Base-by-base conservation (phyloP, 345 rosid species). In the Gossypium ekmanianum region DNA sequence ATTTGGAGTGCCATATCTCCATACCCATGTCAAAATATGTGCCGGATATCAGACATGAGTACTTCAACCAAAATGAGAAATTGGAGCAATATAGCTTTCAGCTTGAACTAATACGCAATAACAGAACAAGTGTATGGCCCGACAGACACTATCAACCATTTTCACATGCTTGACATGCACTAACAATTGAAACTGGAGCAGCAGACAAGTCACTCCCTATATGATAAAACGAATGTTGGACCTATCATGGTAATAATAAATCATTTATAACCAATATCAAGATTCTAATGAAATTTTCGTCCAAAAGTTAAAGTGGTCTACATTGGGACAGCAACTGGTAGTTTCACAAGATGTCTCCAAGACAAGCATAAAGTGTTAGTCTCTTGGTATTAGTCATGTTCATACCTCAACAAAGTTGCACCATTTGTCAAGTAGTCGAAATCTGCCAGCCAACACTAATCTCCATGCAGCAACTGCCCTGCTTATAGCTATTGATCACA, bases 381-480 rank as follows among this genome's bases (percentile, higher is more conserved):
- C 22, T 61, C 71, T 54, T 48, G 57, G 27, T 17, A 68, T 54
- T 14, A 72, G 45, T 27, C 57, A 45, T 83, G 91, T 96, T 39
- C 61, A 45, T 84, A 95, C 99, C 96, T 95, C 87, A 39, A 93
- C 88, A 84, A 84, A 95, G 77, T 87, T 90, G 63, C 98, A 95
- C 99, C 99, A 95, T 76, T 90, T 93, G 68, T 86, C 84, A 71
- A 93, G 94, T 79, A 95, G 82, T 51, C 98, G 88, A 83, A 95
- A 95, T 77, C 99, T 93, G 66, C 99, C 98, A 79, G 83, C 88
- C 79, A 95, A 87, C 75, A 89, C 92, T 11, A 93, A 85, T 71
- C 85, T 90, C 98, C 99, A 95, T 12, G 97, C 97, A 13, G 89
- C 79, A 71, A 91, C 77, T 7, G 99, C 99, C 84, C 82, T 90